A percentile compares a stretch with the other conserved stretches of the same genome.
Conservation (phyloP, 2,329 filamentous ascomycete species). For the Coleophoma cylindrospora region DNA sequence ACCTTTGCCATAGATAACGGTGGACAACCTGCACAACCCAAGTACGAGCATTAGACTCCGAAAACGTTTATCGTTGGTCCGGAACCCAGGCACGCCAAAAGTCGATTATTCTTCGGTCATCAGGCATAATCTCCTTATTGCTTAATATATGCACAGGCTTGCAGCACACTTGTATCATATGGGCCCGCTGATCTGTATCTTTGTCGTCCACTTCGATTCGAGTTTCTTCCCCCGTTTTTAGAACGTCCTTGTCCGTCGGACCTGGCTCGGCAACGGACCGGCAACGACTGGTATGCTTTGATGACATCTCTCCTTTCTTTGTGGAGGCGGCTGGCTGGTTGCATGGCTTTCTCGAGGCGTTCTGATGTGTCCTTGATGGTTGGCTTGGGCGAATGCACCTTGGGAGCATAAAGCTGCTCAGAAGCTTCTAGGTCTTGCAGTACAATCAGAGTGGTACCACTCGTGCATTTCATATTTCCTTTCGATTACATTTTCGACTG, state of each 20-base stretch:
- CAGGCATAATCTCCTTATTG: constrained; percentile 12
- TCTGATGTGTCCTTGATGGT: constrained; percentile 1
- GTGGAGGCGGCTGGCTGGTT: constrained; percentile 14
- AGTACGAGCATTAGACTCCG: constrained; percentile 26
- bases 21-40: constrained; percentile 14
- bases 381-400: constrained; percentile 7
- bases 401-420: constrained; percentile 8
- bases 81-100: constrained; percentile 2
- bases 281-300: constrained; percentile 25
- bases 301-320: constrained; percentile 20
- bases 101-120: constrained; percentile 8
- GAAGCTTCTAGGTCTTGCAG: not conserved
- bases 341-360: constrained; percentile 18
- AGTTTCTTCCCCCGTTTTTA: constrained; percentile 19
- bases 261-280: constrained; percentile 19
- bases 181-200: constrained; percentile 24
- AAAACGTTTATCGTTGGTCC: not conserved
- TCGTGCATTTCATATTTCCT: constrained; percentile 11
- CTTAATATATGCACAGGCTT: constrained; percentile 16
- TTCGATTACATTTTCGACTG: not conserved
- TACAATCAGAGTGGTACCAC: not conserved
- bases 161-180: constrained; percentile 28
- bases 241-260: constrained; percentile 17
- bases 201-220: constrained; percentile 18
- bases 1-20: constrained; percentile 23